Evolutionary conservation across 805 yeast genomes (phyloP).

Genomic region (Brettanomyces custersianus): DNA sequence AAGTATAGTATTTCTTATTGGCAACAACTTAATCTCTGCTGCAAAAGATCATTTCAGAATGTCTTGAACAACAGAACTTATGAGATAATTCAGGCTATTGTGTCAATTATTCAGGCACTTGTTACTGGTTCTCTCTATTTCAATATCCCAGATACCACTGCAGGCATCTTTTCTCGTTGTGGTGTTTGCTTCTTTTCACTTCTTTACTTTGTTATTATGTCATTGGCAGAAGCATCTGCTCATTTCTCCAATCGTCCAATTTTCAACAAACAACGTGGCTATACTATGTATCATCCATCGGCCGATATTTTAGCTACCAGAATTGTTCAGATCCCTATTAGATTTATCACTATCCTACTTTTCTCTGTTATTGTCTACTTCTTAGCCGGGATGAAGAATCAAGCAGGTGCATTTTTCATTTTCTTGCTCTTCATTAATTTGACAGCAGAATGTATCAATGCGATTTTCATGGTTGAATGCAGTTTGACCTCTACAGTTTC

Average conservation of each 20-base stretch:
- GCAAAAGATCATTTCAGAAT: conserved; percentile 45
- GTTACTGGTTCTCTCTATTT: conserved; percentile 44
- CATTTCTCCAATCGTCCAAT: conserved; percentile 54
- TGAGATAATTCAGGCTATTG: conserved; percentile 37
- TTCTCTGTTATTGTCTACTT: conserved; percentile 41
- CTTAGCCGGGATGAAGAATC: conserved; percentile 40
- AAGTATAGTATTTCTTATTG: conserved; percentile 30
- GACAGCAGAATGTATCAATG: conserved; percentile 35
- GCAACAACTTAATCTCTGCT: conserved; percentile 43
- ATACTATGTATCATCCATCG: conserved; percentile 54
- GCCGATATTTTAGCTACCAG: conserved; percentile 56
- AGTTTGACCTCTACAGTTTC: conserved; percentile 38
- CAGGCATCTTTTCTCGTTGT: conserved; percentile 38
- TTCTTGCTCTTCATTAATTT: conserved; percentile 30
- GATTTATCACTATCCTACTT: conserved; percentile 38
- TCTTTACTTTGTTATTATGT: conserved; percentile 50
- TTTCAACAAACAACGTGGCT: conserved; percentile 53
- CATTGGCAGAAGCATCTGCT: conserved; percentile 53
- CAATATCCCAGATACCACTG: conserved; percentile 9
- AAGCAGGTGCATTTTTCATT: conserved; percentile 50
- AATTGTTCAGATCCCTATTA: conserved; percentile 49
- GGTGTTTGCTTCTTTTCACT: conserved; percentile 55
- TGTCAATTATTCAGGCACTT: conserved; percentile 47
- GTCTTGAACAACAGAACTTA: conserved; percentile 49
- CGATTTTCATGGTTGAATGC: conserved; percentile 46